Conservation (phyloP, 2,329 filamentous ascomycete species). For the Calonectria naviculata region DNA sequence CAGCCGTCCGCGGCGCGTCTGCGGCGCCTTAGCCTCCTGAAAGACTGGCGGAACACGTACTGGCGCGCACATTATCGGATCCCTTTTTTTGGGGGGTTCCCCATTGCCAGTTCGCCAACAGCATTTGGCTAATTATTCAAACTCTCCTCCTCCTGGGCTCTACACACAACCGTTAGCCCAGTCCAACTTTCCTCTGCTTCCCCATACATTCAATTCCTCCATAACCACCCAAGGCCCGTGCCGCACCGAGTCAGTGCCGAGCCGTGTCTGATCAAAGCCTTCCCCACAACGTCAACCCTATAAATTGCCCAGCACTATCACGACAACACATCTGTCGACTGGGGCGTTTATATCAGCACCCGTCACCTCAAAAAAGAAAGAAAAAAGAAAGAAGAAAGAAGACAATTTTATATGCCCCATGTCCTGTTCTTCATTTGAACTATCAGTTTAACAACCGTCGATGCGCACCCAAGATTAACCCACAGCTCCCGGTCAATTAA, state of each 20-base stretch:
- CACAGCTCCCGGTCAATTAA: neutral
- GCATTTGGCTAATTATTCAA: neutral
- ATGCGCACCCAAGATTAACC: neutral
- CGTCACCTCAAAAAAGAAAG: neutral
- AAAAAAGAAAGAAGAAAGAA: neutral
- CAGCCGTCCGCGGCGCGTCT: neutral
- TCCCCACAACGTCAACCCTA: neutral
- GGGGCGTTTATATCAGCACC: neutral
- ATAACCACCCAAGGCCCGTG: neutral
- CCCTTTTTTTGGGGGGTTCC: neutral
- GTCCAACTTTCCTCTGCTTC: neutral
- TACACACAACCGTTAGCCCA: neutral
- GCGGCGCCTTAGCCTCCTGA: neutral
- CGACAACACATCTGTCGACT: neutral
- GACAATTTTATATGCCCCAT: neutral
- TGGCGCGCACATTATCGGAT: neutral
- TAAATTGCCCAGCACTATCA: neutral
- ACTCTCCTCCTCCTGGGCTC: neutral
- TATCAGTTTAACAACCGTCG: neutral
- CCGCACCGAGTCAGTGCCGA: neutral
- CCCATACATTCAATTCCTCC: neutral
- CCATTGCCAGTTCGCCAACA: neutral
- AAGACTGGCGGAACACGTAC: neutral
- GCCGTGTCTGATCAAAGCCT: neutral
- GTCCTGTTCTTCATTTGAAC: neutral